Percentiles rank a stretch among this genome's conserved stretches.
These are phyloP conservation scores for Peronosclerospora sorghi DNA, from an alignment of 352 stramenopile genomes.

Conservation along the genomic window DNA sequence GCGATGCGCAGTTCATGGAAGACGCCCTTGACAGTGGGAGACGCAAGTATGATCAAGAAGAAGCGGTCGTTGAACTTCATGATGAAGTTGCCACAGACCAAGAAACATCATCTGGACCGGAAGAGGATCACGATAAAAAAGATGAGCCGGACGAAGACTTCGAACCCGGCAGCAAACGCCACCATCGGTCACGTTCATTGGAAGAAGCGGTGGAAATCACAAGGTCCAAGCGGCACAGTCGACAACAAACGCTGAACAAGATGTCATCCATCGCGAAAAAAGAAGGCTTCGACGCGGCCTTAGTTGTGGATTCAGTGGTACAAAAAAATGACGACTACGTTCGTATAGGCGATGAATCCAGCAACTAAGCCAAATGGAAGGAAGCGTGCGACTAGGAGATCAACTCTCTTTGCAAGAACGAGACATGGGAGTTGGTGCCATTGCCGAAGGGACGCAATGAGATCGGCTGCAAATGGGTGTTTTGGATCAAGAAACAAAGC, in stretches of 20 bases:
- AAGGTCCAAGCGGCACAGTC: neutral
- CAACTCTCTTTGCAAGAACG: neutral
- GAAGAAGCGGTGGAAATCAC: neutral
- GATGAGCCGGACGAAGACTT: neutral
- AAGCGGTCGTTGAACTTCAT: too few species aligned
- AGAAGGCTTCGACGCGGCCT: neutral
- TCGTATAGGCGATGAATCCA: slow-evolving; percentile 6
- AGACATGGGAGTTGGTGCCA: slow-evolving; percentile 1
- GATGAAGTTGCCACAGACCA: neutral
- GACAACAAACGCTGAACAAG: neutral
- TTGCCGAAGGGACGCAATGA: neutral
- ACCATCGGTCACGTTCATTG: neutral
- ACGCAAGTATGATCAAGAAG: too few species aligned
- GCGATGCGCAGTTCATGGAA: too few species aligned
- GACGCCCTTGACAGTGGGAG: neutral
- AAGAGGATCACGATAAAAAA: neutral
- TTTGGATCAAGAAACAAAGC: too few species aligned
- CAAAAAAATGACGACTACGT: slow-evolving; percentile 11
- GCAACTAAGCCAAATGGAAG: slow-evolving; percentile 7
- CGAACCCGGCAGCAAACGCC: too few species aligned
- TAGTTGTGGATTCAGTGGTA: slow-evolving; percentile 11
- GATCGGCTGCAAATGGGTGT: too few species aligned
- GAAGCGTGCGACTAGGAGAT: slow-evolving; percentile 2
- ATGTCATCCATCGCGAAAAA: neutral
- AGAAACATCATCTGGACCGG: neutral